Evolutionary conservation across 169 alveolate species (phyloP).

Genomic region (Miamiensis avidus): DNA sequence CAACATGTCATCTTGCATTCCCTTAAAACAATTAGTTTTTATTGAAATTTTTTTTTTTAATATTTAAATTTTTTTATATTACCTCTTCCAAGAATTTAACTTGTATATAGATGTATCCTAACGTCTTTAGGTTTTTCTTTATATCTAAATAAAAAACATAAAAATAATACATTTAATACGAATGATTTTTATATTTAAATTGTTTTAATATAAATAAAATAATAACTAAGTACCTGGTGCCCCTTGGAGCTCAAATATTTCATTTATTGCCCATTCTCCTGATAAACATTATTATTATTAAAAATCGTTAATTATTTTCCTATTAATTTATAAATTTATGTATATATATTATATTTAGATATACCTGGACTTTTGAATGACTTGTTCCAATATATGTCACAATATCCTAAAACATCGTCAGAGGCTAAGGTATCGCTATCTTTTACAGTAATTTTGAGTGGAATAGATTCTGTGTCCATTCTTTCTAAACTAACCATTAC

Average conservation of each 20-base stretch:
- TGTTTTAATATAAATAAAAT: no score
- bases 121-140: slow-evolving; percentile 15
- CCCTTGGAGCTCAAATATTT: slow-evolving; percentile 11
- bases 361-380: slow-evolving; percentile 32
- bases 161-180: no score
- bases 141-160: no score
- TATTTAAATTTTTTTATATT: no score
- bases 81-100: slow-evolving; percentile 37
- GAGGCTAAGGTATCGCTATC: slow-evolving; percentile 23
- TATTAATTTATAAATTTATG: no score
- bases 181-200: no score
- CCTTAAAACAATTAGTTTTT: no score
- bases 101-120: slow-evolving; percentile 34
- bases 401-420: slow-evolving; percentile 31
- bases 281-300: no score
- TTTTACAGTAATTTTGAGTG: slow-evolving; percentile 32
- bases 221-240: no score
- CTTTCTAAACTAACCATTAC: neutral
- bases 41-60: no score
- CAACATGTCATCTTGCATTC: slow-evolving; percentile 37
- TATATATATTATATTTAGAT: no score
- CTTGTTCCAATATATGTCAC: slow-evolving; percentile 27
- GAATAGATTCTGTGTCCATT: neutral
- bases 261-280: slow-evolving; percentile 44
- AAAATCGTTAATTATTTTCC: no score